phyloP scores from a whole-genome alignment of 2,329 filamentous ascomycete genomes.

The Epichloe sibirici region DNA sequence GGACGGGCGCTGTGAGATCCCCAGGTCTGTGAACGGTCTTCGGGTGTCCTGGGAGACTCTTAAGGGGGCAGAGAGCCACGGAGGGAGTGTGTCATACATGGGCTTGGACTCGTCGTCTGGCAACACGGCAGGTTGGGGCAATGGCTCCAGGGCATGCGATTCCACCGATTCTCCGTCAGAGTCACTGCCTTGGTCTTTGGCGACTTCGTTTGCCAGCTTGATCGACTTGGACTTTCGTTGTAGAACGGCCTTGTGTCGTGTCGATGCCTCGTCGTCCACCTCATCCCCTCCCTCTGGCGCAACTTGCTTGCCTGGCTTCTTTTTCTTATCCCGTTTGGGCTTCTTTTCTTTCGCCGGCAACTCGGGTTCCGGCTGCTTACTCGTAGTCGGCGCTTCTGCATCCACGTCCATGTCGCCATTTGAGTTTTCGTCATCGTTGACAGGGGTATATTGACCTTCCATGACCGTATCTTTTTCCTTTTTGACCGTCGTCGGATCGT shows the following conservation, averaged over 20 bases:
- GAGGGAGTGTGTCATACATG: conserved; percentile 65
- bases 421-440: background rate
- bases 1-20: conserved; percentile 47
- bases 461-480: background rate
- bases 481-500: background rate
- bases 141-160: conserved; percentile 62
- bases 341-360: background rate
- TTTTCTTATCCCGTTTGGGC: conserved; percentile 11
- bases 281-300: conserved; percentile 11
- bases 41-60: conserved; percentile 49
- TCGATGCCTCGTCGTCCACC: conserved; percentile 17
- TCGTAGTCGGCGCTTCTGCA: background rate
- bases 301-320: conserved; percentile 15
- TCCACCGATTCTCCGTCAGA: conserved; percentile 26
- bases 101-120: conserved; percentile 45
- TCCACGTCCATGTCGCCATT: conserved; percentile 1
- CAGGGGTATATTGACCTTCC: background rate
- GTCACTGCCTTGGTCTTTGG: conserved; percentile 18
- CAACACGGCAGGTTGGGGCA: conserved; percentile 64
- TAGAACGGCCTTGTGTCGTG: conserved; percentile 38
- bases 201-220: conserved; percentile 31
- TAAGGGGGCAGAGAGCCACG: conserved; percentile 70
- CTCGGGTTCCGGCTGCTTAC: background rate
- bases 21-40: conserved; percentile 49
- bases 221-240: conserved; percentile 45